Evolutionary conservation across 2,329 filamentous ascomycete species (phyloP), one percentile per base, ranked within the genome.

Genomic region (Sclerotinia minor): DNA sequence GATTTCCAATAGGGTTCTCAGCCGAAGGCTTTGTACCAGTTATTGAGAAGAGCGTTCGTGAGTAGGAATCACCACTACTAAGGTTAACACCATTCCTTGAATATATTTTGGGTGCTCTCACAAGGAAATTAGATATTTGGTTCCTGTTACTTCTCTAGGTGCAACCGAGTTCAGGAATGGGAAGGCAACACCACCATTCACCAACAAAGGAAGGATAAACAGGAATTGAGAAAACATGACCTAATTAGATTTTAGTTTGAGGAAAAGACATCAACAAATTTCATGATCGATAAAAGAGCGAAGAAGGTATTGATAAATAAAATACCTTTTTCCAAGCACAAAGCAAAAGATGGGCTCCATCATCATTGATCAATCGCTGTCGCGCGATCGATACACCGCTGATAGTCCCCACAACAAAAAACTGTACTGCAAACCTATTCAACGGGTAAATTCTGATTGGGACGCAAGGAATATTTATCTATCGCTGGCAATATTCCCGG

Each of bases 1-100:
- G 63, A 24, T 65, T 65, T 44, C 63, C 63, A 5, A 65, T 65
- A 5, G 63, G 63, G 32, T 65, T 65, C 4, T 41, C 38, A 11
- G 38, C 21, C 11, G 52, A 65, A 24, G 63, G 52, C 15, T 65
- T 65, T 11, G 41, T 35, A 5, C 63, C 63, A 8, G 41, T 8
- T 24, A 65, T 65, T 19, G 63, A 65, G 63, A 65, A 65, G 13
- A 55, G 50, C 5, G 63, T 65, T 13, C 52, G 35, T 13, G 52
- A 45, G 29, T 65, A 65, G 9, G 50, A 65, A 17, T 65, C 63
- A 35, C 63, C 63, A 7, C 63, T 65, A 17, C 11, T 5, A 47
- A 24, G 5, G 13, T 60, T 35, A 60, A 32, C 2, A 49, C 1
- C n/a, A 3, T 49, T 15, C 13, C 19, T 7, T 2, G 9, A 17